Conservation (phyloP, 805 yeast species). For the Hanseniaspora lachancei region DNA sequence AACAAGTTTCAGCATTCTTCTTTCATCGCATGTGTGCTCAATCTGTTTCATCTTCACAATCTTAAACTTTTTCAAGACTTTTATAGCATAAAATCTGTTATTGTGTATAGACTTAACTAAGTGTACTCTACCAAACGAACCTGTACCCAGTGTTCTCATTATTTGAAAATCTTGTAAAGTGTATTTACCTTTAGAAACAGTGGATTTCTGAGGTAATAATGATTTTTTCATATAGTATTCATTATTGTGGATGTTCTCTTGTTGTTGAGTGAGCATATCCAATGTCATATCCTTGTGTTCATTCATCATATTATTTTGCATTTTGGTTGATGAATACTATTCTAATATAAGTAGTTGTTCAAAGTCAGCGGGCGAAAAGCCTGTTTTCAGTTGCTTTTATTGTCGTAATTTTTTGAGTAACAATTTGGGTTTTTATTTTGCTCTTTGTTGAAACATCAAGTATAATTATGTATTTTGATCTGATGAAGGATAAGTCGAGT, state of each 20-base stretch:
- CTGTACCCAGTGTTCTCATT: conserved; percentile 83
- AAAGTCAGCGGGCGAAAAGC: background rate
- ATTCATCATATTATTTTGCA: background rate
- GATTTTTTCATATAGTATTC: background rate
- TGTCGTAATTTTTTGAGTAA: background rate
- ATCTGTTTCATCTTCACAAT: conserved; percentile 88
- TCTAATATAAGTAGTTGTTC: background rate
- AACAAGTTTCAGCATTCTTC: conserved; percentile 73
- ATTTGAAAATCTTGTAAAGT: conserved; percentile 67
- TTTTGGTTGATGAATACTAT: background rate
- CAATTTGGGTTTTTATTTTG: background rate
- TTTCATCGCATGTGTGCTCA: conserved; percentile 90
- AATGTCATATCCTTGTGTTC: background rate
- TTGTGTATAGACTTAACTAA: conserved; percentile 78
- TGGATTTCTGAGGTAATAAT: conserved; percentile 5
- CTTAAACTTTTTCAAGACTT: conserved; percentile 73
- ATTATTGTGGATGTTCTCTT: background rate
- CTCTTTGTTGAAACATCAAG: too few relatives aligned
- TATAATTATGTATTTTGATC: too few relatives aligned
- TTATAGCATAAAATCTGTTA: conserved; percentile 85
- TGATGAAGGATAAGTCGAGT: too few relatives aligned
- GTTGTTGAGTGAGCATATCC: conserved; percentile 9
- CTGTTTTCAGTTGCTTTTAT: background rate
- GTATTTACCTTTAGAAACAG: conserved; percentile 50
- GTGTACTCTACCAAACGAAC: conserved; percentile 91